A percentile compares a stretch with the other conserved stretches of the same genome.
Evolutionary conservation across 192 early-diverging fungal species (phyloP).

Genomic region (Umbelopsis ramanniana): DNA sequence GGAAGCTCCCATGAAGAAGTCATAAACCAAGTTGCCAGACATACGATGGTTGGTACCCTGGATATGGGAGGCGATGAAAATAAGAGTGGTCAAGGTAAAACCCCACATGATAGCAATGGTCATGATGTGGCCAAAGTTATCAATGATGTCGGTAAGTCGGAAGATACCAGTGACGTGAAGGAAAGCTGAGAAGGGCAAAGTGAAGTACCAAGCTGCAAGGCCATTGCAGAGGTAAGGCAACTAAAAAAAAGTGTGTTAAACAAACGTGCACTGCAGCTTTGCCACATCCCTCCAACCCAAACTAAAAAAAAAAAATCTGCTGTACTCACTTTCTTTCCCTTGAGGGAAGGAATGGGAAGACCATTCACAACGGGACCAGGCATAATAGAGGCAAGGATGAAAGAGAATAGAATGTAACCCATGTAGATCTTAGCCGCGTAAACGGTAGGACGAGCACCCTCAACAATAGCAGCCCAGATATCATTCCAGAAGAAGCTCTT

Average conservation of each 20-base stretch:
- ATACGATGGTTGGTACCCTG: slow-evolving; percentile 53
- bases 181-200: slow-evolving; percentile 46
- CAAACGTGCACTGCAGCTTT: not conserved
- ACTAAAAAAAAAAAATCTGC: not conserved
- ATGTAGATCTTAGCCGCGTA: slow-evolving; percentile 62
- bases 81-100: slow-evolving; percentile 44
- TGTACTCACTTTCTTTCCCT: slow-evolving; percentile 42
- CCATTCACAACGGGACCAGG: slow-evolving; percentile 71
- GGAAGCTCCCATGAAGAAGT: slow-evolving; percentile 52
- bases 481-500: slow-evolving; percentile 44
- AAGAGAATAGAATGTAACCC: slow-evolving; percentile 61
- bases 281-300: not conserved
- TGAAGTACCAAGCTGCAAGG: slow-evolving; percentile 52
- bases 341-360: slow-evolving; percentile 69
- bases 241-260: slow-evolving; percentile 24
- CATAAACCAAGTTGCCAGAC: slow-evolving; percentile 57
- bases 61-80: slow-evolving; percentile 37
- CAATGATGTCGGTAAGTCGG: slow-evolving; percentile 52
- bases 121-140: slow-evolving; percentile 64
- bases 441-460: slow-evolving; percentile 59
- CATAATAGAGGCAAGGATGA: slow-evolving; percentile 63
- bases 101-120: slow-evolving; percentile 55
- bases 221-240: slow-evolving; percentile 61
- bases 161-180: slow-evolving; percentile 52
- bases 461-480: slow-evolving; percentile 51